Percentiles rank a stretch among this genome's conserved stretches.
These are phyloP conservation scores for Stagonosporopsis tanaceti DNA, from an alignment of 2,329 filamentous ascomycete species.

Conservation along the genomic window DNA sequence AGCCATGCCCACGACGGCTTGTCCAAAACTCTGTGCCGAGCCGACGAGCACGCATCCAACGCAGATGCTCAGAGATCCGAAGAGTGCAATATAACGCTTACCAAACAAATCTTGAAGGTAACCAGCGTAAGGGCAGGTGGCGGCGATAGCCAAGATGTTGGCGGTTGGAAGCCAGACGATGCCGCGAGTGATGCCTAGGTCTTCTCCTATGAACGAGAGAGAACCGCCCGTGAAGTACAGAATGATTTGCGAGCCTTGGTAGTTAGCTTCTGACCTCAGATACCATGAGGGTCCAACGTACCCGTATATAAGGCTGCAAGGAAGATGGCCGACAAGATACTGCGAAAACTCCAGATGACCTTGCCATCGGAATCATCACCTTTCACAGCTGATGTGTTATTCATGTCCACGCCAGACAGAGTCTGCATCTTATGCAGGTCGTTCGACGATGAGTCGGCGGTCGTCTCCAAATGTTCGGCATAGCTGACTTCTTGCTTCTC, in stretches of 20 bases:
- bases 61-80: slow-evolving; percentile 41
- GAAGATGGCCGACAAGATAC: slow-evolving; percentile 48
- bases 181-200: slow-evolving; percentile 33
- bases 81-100: slow-evolving; percentile 47
- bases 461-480: slow-evolving; percentile 35
- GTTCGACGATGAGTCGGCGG: slow-evolving; percentile 32
- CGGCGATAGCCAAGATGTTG: slow-evolving; percentile 47
- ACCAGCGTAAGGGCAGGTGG: slow-evolving; percentile 45
- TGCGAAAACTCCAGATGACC: slow-evolving; percentile 45
- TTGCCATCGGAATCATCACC: slow-evolving; percentile 53
- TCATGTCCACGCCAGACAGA: slow-evolving; percentile 44
- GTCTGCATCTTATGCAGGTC: slow-evolving; percentile 34
- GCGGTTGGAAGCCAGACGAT: slow-evolving; percentile 46
- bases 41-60: slow-evolving; percentile 41
- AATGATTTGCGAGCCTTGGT: slow-evolving; percentile 44
- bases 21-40: slow-evolving; percentile 43
- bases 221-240: slow-evolving; percentile 47
- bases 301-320: slow-evolving; percentile 50
- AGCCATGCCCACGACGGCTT: slow-evolving; percentile 46
- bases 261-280: neutral
- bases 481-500: slow-evolving; percentile 37
- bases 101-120: slow-evolving; percentile 49
- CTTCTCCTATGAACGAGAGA: slow-evolving; percentile 40
- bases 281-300: neutral
- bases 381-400: slow-evolving; percentile 47